Base-by-base conservation (phyloP, 2,329 filamentous ascomycete species). In the Curvularia spicifera region DNA sequence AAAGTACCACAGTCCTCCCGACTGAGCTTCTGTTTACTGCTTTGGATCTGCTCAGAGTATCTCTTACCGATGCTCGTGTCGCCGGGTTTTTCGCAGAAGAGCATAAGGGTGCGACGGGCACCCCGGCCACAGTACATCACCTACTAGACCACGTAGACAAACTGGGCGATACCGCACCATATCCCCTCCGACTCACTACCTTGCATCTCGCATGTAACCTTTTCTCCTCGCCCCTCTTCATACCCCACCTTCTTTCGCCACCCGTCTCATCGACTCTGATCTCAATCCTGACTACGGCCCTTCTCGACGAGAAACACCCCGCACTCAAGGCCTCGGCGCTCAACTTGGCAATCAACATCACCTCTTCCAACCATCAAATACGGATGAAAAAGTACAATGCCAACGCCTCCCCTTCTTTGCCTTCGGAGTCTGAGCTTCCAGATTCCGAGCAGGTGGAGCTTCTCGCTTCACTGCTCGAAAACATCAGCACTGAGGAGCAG, bases 81-180 rank as follows among this genome's bases (percentile, higher is more conserved):
- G 91, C 90, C 60, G 90, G 90, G 18, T 96, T 87, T 78, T 93
- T 93, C 61, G 91, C 91, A 0, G 90, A 95, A 72, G 91, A 97
- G 74, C 68, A 75, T 49, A 71, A 68, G 39, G 71, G 72, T 31
- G 80, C 81, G 8, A 87, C 91, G 56, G 77, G 79, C 4, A 74
- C 67, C 12, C 71, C 72, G 5, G 70, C 73, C 33, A 80, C 84
- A 0, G 77, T 97, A 2, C 73, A 92, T 3, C 76, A 84, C 3
- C 78, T 85, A 37, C 84, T 81, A n/a, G 66, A 73, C 9, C 76
- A 80, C n/a, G 77, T 91, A 44, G 87, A 85, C 63, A 74, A 79
- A 5, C 81, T 85, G 31, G 71, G 79, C 8, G 76, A 80, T 0
- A 56, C 60, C 2, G 90, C 88, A 40, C 91, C 92, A 0, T 97